Evolutionary conservation across 1,139 yeast species (phyloP).

Genomic region (Groenewaldozyma auringiensis): DNA sequence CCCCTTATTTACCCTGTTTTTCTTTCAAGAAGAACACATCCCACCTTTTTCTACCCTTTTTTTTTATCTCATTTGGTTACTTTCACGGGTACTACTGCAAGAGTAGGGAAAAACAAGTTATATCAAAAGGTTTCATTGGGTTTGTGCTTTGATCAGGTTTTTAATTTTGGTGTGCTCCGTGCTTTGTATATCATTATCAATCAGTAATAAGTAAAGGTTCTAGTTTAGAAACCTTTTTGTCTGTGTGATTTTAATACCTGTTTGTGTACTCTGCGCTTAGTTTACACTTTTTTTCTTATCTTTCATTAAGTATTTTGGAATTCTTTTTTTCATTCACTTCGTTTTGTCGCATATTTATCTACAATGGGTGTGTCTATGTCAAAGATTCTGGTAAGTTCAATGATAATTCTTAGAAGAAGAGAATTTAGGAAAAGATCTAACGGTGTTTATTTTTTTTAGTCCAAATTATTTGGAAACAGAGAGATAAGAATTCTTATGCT

Average conservation of each 20-base stretch:
- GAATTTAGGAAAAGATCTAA: constrained; percentile 6
- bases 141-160: too few relatives aligned
- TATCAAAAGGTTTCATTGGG: too few relatives aligned
- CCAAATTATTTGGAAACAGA: constrained; percentile 43
- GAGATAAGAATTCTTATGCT: constrained; percentile 61
- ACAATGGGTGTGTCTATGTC: constrained; percentile 45
- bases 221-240: too few relatives aligned
- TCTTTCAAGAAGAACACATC: background rate
- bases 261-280: background rate
- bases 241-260: background rate
- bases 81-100: too few relatives aligned
- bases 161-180: too few relatives aligned
- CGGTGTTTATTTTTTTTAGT: constrained; percentile 24
- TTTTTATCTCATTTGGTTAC: too few relatives aligned
- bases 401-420: too few relatives aligned
- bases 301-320: background rate
- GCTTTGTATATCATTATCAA: too few relatives aligned
- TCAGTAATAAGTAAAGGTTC: too few relatives aligned
- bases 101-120: too few relatives aligned
- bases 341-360: background rate
- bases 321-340: too few relatives aligned
- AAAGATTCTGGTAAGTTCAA: constrained; percentile 37
- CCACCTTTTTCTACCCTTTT: too few relatives aligned
- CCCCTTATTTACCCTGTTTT: background rate
- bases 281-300: background rate